A percentile compares a stretch with the other conserved stretches of the same genome.
phyloP scores from a whole-genome alignment of 164 flowering plant species.

The Berberis thunbergii region DNA sequence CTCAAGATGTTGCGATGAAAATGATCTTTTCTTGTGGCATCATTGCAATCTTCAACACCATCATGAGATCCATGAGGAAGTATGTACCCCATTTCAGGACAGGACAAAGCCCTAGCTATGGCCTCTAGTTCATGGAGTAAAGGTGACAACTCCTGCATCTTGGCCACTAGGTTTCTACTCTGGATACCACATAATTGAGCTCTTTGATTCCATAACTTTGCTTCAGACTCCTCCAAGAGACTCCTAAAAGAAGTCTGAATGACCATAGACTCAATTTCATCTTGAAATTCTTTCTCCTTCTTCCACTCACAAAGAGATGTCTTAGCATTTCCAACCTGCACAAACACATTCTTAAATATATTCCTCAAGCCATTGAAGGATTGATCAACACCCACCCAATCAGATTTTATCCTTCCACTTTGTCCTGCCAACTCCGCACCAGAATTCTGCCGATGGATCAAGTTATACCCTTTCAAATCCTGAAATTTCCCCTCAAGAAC shows the following conservation, averaged over 20 bases:
- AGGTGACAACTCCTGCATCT: constrained; percentile 40
- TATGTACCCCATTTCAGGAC: constrained; percentile 34
- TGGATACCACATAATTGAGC: constrained; percentile 16
- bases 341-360: constrained; percentile 22
- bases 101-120: constrained; percentile 34
- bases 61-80: constrained; percentile 46
- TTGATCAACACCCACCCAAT: constrained; percentile 26
- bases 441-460: not conserved
- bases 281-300: constrained; percentile 34
- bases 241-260: constrained; percentile 27
- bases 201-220: constrained; percentile 25
- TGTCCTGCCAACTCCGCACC: constrained; percentile 8
- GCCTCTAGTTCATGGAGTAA: constrained; percentile 50
- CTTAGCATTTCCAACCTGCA: constrained; percentile 20
- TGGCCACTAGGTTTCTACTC: constrained; percentile 20
- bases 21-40: constrained; percentile 26
- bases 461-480: constrained; percentile 17
- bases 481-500: constrained; percentile 35
- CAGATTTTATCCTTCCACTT: constrained; percentile 21
- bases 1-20: constrained; percentile 33
- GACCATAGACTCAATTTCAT: constrained; percentile 46
- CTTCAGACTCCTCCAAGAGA: constrained; percentile 36
- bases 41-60: constrained; percentile 23
- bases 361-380: constrained; percentile 22
- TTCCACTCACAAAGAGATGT: constrained; percentile 22